These are phyloP conservation scores for Phyllosticta capitalensis DNA, from an alignment of 2,329 filamentous ascomycete species.

Conservation along the genomic window DNA sequence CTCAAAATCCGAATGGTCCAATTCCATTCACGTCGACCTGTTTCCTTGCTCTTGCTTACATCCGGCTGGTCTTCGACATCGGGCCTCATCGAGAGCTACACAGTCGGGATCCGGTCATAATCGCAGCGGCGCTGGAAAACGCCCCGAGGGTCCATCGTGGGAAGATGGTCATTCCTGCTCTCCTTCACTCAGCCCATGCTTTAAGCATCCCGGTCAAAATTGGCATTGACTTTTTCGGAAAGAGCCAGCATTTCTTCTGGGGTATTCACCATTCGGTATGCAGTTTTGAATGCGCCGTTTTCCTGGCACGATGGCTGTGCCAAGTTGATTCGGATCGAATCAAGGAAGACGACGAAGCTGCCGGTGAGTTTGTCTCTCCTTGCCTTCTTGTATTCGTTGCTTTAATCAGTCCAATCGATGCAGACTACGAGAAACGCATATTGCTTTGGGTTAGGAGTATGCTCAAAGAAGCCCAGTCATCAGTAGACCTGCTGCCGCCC, in stretches of 20 bases:
- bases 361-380: conserved; percentile 12
- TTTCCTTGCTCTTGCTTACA: conserved; percentile 38
- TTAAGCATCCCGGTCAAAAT: conserved; percentile 47
- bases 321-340: conserved; percentile 16
- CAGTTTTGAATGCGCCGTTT: conserved; percentile 45
- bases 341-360: conserved; percentile 12
- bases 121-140: conserved; percentile 31
- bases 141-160: conserved; percentile 38
- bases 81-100: conserved; percentile 37
- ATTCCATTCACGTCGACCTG: conserved; percentile 37
- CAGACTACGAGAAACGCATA: conserved; percentile 33
- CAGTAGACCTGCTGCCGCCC: conserved; percentile 23
- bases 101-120: conserved; percentile 33
- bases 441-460: conserved; percentile 40
- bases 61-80: conserved; percentile 38
- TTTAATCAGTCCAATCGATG: not conserved
- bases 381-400: not conserved
- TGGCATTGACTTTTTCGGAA: conserved; percentile 45
- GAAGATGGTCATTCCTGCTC: conserved; percentile 39
- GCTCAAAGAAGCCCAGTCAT: conserved; percentile 34
- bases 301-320: conserved; percentile 43
- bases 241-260: conserved; percentile 49
- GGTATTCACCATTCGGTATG: conserved; percentile 48
- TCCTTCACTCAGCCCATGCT: conserved; percentile 46
- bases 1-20: conserved; percentile 27